Base-by-base conservation (phyloP, 2,329 filamentous ascomycete species). In the Aulographum hederae region DNA sequence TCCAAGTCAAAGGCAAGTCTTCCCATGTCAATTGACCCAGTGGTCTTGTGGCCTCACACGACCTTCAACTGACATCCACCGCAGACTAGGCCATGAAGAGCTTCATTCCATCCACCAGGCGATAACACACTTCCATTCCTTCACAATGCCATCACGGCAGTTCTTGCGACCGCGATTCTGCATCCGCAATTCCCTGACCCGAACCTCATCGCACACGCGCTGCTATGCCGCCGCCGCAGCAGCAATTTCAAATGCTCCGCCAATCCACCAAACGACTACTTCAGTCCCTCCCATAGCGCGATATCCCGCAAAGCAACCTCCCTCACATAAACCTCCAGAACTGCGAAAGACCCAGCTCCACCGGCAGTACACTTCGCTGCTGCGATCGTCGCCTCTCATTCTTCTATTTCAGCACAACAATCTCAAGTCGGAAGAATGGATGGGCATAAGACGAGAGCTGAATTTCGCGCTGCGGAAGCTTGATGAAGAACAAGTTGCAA, bases 331-430 rank as follows among this genome's bases (percentile, higher is more conserved):
- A 50, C 78, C 75, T 14, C 70, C 85, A 29, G 78, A 92, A 50
- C 77, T 77, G 46, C 78, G 86, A 51, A 93, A 95, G 59, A 77
- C 84, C 12, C 89, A 98, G 56, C 66, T 95, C 14, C 69, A 78
- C 41, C 73, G 85, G 35, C 73, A 78, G 44, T 94, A 94, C 57
- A 81, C 85, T 32, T 89, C 85, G 29, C 63, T 93, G 38, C 70
- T 94, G 36, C 80, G 80, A 37, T 82, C 82, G 15, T 77, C 80
- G 8, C 84, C 85, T 26, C 56, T 94, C 38, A 75, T 92, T 42
- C 67, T 94, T 36, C 66, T 94, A 46, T 91, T 94, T 63, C 75
- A 80, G 50, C 75, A 80, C 60, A 78, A 77, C 57, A 80, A 79
- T 45, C 59, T 81, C 36, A 71, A 69, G 46, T 75, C 82, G 3